Percentiles rank a stretch among this genome's conserved stretches.
phyloP scores from a whole-genome alignment of 108 stramenopile genomes.

The Heterococcus sp. region DNA sequence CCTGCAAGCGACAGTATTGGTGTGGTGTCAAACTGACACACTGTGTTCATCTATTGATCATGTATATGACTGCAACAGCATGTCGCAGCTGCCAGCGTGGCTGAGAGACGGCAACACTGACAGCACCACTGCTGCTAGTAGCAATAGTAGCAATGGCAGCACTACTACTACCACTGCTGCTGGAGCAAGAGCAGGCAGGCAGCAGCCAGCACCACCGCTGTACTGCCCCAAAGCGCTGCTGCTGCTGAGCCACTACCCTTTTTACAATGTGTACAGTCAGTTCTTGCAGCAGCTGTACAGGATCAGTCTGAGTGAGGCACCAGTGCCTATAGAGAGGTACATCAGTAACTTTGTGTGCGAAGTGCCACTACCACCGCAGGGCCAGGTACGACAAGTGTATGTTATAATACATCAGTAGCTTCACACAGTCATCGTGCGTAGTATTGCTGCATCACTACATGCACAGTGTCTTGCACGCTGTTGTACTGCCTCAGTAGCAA shows the following conservation, averaged over 20 bases:
- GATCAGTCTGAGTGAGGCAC: slow-evolving; percentile 76
- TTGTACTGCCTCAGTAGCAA: no score
- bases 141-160: no score
- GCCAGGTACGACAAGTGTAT: slow-evolving; percentile 50
- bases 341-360: slow-evolving; percentile 77
- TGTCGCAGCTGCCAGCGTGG: slow-evolving; percentile 21
- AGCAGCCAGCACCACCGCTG: slow-evolving; percentile 43
- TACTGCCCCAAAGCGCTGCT: slow-evolving; percentile 78
- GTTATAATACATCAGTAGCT: slow-evolving; percentile 53
- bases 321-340: slow-evolving; percentile 82
- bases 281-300: slow-evolving; percentile 72
- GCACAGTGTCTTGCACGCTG: neutral
- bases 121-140: no score
- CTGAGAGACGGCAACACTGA: slow-evolving; percentile 15
- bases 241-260: slow-evolving; percentile 78
- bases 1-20: neutral
- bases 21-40: neutral
- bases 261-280: slow-evolving; percentile 67
- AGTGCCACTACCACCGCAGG: slow-evolving; percentile 79
- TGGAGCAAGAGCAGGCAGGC: no score
- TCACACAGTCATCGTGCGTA: no score
- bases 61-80: neutral
- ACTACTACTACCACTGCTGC: no score
- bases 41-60: neutral
- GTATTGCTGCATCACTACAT: no score